Evolutionary conservation across 805 yeast genomes (phyloP).

Genomic region (Sugiyamaella qingdaonensis): DNA sequence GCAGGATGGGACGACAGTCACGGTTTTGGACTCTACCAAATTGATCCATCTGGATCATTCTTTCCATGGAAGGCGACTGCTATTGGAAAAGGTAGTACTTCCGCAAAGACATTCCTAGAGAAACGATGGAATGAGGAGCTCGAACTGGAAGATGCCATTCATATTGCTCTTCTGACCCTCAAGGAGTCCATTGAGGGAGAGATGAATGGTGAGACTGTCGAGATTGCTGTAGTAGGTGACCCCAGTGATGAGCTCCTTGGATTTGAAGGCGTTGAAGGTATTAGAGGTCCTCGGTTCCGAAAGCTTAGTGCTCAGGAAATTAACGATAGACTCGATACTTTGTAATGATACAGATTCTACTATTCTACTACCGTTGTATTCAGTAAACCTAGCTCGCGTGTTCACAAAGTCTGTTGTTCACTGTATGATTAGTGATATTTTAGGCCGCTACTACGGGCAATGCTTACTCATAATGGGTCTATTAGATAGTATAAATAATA

Average conservation of each 20-base stretch:
- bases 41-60: conserved; percentile 96
- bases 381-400: too few species aligned
- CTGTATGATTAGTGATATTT: too few species aligned
- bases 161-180: conserved; percentile 87
- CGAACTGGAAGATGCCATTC: conserved; percentile 97
- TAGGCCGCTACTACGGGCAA: too few species aligned
- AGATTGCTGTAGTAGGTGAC: conserved; percentile 80
- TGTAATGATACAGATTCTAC: conserved; percentile 39
- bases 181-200: conserved; percentile 98
- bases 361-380: too few species aligned
- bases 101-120: conserved; percentile 96
- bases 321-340: conserved; percentile 90
- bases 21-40: conserved; percentile 84
- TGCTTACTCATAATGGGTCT: too few species aligned
- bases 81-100: conserved; percentile 89
- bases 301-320: conserved; percentile 85
- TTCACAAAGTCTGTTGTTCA: too few species aligned
- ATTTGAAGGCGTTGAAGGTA: conserved; percentile 71
- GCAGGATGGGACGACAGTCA: conserved; percentile 87
- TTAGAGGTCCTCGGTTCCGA: conserved; percentile 85
- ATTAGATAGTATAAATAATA: neutral
- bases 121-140: conserved; percentile 97
- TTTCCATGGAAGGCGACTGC: conserved; percentile 99
- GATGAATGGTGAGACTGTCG: conserved; percentile 93
- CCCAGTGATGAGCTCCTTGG: conserved; percentile 81